Evolutionary conservation across 495 filamentous ascomycete species (phyloP).

Genomic region (Penicillium psychrofluorescens): DNA sequence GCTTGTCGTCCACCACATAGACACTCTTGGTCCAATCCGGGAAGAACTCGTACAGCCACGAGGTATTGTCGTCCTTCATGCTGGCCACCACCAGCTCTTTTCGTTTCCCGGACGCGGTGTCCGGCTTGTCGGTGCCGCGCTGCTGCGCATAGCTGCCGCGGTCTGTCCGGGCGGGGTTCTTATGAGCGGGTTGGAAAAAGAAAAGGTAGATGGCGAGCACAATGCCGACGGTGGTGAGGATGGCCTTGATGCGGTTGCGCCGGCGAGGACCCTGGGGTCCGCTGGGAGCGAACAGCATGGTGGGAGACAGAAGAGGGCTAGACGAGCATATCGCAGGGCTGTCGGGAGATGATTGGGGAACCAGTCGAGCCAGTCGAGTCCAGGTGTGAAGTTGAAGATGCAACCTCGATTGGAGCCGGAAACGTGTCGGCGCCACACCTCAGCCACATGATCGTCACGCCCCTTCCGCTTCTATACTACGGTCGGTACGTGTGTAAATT

Average conservation of each 20-base stretch:
- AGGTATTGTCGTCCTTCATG: conserved; percentile 44
- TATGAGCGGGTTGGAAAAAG: conserved; percentile 20
- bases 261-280: conserved; percentile 34
- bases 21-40: conserved; percentile 42
- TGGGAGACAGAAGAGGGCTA: background rate
- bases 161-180: conserved; percentile 8
- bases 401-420: too few species aligned
- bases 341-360: too few species aligned
- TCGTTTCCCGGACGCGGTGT: conserved; percentile 8
- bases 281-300: conserved; percentile 34
- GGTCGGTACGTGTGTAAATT: too few species aligned
- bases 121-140: conserved; percentile 16
- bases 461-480: too few species aligned
- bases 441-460: too few species aligned
- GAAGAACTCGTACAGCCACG: conserved; percentile 48
- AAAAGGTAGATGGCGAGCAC: conserved; percentile 33
- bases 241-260: conserved; percentile 34
- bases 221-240: conserved; percentile 33
- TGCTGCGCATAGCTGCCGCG: conserved; percentile 18
- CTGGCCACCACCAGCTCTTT: conserved; percentile 52
- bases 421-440: too few species aligned
- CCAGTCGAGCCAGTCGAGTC: too few species aligned
- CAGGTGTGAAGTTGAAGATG: too few species aligned
- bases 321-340: too few species aligned
- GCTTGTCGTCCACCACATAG: conserved; percentile 45